Conservation (phyloP, 2,329 filamentous ascomycete genomes). For the Trichophyton verrucosum region DNA sequence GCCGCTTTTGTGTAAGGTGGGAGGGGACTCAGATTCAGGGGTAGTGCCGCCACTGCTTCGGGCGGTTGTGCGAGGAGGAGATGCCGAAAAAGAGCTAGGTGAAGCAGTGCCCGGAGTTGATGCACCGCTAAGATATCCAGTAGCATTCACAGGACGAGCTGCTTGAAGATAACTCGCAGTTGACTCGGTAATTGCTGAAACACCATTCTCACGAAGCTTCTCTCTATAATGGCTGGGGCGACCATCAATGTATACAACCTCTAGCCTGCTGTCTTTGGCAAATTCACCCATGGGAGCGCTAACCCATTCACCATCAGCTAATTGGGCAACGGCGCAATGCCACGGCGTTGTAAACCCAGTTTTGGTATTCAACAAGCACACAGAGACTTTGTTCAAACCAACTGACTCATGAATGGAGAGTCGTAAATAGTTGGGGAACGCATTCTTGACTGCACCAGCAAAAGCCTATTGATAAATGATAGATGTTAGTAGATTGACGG, state of each 20-base stretch:
- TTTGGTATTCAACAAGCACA: constrained; percentile 2
- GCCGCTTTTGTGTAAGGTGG: not conserved
- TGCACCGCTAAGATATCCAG: not conserved
- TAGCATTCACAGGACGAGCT: not conserved
- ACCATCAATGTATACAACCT: constrained; percentile 5
- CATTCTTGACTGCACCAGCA: constrained; percentile 1
- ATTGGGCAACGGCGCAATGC: constrained; percentile 2
- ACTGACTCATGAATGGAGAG: constrained; percentile 4
- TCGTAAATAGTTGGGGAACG: not conserved
- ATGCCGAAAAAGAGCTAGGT: not conserved
- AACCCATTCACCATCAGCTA: constrained; percentile 2
- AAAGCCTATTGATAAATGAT: constrained; percentile 2
- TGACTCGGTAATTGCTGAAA: not conserved
- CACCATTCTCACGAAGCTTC: not conserved
- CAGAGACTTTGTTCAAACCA: not conserved
- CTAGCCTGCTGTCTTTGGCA: not conserved
- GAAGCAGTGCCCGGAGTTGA: not conserved
- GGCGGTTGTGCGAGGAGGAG: not conserved
- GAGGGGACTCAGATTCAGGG: not conserved
- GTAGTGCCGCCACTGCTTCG: not conserved
- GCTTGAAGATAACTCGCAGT: not conserved
- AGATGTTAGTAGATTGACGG: not conserved
- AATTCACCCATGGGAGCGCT: constrained; percentile 5
- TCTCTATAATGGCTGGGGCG: constrained; percentile 5
- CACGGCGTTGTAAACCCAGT: constrained; percentile 4